These are phyloP conservation scores for Aureobasidium sp. DNA, from an alignment of 2,329 filamentous ascomycete genomes.

Conservation along the genomic window DNA sequence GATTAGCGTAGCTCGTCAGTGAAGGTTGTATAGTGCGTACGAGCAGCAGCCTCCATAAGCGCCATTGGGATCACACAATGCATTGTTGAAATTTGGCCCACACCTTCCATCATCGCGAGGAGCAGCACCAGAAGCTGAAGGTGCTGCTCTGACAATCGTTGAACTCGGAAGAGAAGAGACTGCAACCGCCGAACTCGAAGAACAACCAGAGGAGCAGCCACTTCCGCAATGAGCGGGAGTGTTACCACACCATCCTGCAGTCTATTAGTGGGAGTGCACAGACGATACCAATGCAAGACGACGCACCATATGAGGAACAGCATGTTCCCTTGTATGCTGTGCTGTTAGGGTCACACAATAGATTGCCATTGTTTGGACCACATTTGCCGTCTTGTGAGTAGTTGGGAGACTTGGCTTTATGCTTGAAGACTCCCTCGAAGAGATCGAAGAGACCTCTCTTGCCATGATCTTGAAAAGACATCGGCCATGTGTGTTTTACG, in stretches of 20 bases:
- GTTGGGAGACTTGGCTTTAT: conserved; percentile 5
- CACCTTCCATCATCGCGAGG: conserved; percentile 34
- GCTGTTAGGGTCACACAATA: conserved; percentile 39
- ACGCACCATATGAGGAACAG: conserved; percentile 35
- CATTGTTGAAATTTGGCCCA: conserved; percentile 33
- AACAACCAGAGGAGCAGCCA: conserved; percentile 32
- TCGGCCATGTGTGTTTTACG: conserved; percentile 10
- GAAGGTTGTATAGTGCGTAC: not conserved
- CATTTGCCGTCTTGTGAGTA: conserved; percentile 36
- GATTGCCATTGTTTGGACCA: conserved; percentile 33
- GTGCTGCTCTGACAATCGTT: not conserved
- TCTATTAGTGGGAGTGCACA: conserved; percentile 15
- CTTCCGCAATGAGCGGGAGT: conserved; percentile 34
- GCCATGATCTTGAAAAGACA: conserved; percentile 9
- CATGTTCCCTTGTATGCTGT: conserved; percentile 40
- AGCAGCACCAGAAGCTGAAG: conserved; percentile 5
- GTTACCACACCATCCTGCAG: conserved; percentile 37
- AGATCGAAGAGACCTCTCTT: not conserved
- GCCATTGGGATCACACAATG: conserved; percentile 35
- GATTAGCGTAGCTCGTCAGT: not conserved
- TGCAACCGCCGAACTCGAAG: conserved; percentile 21
- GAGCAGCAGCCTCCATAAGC: conserved; percentile 35
- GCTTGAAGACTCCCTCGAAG: not conserved
- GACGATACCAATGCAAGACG: conserved; percentile 15
- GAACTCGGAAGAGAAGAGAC: not conserved